A percentile compares a stretch with the other conserved stretches of the same genome.
Evolutionary conservation across 805 yeast genomes (phyloP).

Genomic region (Ogataea ramenticola): DNA sequence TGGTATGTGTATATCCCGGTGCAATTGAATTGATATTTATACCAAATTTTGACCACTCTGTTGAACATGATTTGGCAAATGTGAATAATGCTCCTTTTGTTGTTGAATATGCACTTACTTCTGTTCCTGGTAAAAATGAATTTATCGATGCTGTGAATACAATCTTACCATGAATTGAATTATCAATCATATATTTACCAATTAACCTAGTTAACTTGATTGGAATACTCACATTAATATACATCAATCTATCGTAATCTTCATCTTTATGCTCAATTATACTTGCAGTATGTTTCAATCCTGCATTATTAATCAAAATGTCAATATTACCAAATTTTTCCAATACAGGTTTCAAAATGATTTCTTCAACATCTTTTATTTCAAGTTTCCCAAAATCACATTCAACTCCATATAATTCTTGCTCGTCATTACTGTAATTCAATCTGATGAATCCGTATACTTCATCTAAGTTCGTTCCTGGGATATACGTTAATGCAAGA

Average conservation of each 20-base stretch:
- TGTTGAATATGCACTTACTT: slow-evolving; percentile 25
- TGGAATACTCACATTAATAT: slow-evolving; percentile 33
- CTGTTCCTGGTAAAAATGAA: slow-evolving; percentile 34
- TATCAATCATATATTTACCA: slow-evolving; percentile 30
- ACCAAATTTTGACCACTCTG: slow-evolving; percentile 39
- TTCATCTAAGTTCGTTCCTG: slow-evolving; percentile 21
- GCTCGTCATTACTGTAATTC: slow-evolving; percentile 15
- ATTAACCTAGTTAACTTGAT: slow-evolving; percentile 28
- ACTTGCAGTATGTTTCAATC: slow-evolving; percentile 25
- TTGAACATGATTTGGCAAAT: slow-evolving; percentile 26
- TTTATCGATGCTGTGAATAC: slow-evolving; percentile 35
- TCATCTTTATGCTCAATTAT: slow-evolving; percentile 30
- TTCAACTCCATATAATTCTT: slow-evolving; percentile 17
- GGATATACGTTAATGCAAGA: slow-evolving; percentile 30
- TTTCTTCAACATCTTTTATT: slow-evolving; percentile 21
- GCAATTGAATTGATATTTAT: slow-evolving; percentile 40
- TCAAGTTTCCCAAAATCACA: slow-evolving; percentile 22
- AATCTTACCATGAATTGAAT: slow-evolving; percentile 29
- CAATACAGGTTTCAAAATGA: slow-evolving; percentile 23
- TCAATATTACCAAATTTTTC: slow-evolving; percentile 23
- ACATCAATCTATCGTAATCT: slow-evolving; percentile 30
- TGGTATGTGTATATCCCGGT: slow-evolving; percentile 43
- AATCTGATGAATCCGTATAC: slow-evolving; percentile 13
- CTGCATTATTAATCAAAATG: slow-evolving; percentile 29
- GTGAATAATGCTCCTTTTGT: slow-evolving; percentile 14